A percentile compares a stretch with the other conserved stretches of the same genome.
Evolutionary conservation across 176 grass and related monocot genomes (phyloP).

Genomic region (Musa itinerans): DNA sequence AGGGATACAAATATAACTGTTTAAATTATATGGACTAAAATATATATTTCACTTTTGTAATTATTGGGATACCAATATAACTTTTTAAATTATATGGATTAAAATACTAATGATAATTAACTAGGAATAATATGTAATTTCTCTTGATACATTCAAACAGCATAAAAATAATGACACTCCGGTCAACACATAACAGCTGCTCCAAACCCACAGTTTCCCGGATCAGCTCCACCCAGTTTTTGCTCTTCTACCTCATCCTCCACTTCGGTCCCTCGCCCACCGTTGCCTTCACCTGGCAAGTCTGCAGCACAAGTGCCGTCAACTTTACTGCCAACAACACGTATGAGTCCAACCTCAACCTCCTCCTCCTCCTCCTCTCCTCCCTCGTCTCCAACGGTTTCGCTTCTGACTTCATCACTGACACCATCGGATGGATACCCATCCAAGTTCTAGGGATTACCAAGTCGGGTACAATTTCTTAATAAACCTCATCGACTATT

Average conservation of each 20-base stretch:
- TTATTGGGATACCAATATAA: too few relatives aligned
- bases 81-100: too few relatives aligned
- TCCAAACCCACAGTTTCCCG: background rate
- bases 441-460: background rate
- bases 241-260: background rate
- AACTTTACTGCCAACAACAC: slow-evolving; percentile 18
- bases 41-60: too few relatives aligned
- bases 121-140: too few relatives aligned
- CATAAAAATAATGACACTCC: too few relatives aligned
- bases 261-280: background rate
- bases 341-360: slow-evolving; percentile 20
- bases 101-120: too few relatives aligned
- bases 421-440: slow-evolving; percentile 1
- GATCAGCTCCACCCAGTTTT: background rate
- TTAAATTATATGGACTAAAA: too few relatives aligned
- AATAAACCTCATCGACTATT: too few relatives aligned
- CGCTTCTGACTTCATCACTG: background rate
- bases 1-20: too few relatives aligned
- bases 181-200: too few relatives aligned
- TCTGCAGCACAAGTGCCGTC: background rate
- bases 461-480: too few relatives aligned
- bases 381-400: slow-evolving; percentile 23
- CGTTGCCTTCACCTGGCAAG: background rate
- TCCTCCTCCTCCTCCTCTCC: slow-evolving; percentile 11
- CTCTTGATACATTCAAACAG: too few relatives aligned